Base-by-base conservation (phyloP, 179 eudicot genomes). In the Carnegiea gigantea region DNA sequence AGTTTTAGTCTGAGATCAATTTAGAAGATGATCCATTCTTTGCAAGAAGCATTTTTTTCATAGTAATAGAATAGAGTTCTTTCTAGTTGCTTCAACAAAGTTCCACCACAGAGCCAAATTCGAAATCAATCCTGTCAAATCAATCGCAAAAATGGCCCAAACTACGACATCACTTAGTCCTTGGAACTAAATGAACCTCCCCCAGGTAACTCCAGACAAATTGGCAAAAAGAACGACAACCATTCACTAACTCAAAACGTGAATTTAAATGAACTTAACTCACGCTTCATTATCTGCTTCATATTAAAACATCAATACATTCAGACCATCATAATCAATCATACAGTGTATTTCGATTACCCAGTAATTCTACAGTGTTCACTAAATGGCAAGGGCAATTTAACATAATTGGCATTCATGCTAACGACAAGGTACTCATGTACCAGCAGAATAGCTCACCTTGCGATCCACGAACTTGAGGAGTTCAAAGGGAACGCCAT, bases 381-480 rank as follows among this genome's bases (percentile, higher is more conserved):
- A n/a, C 8, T 62, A 21, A 21, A 13, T 21, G 68, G 28, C 28
- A 62, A 62, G 4, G n/a, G n/a, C 28, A 62, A n/a, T 21, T 65
- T 24, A 65, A 26, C 70, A 26, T 40, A 40, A 40, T 40, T 40
- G 71, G 15, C 3, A 54, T 15, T 1, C 6, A 54, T 40, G 62
- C n/a, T 18, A 18, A 15, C 15, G 7, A 54, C 6, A 4, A 54
- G 3, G 62, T 54, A 54, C 62, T 48, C 44, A 40, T 40, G 44
- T 5, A 40, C 9, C 44, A 23, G 38, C 71, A 67, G 7, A 20
- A 40, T 12, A 11, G 36, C 83, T 73, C 59, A 97, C 99, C 99
- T 97, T 97, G 78, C 89, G 97, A 86, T 97, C 99, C 4, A 93
- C 89, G 44, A 97, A 93, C 82, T 92, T 95, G 86, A 97, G 98